These are phyloP conservation scores for Detonula confervacea DNA, from an alignment of 352 stramenopile species.

Conservation along the genomic window DNA sequence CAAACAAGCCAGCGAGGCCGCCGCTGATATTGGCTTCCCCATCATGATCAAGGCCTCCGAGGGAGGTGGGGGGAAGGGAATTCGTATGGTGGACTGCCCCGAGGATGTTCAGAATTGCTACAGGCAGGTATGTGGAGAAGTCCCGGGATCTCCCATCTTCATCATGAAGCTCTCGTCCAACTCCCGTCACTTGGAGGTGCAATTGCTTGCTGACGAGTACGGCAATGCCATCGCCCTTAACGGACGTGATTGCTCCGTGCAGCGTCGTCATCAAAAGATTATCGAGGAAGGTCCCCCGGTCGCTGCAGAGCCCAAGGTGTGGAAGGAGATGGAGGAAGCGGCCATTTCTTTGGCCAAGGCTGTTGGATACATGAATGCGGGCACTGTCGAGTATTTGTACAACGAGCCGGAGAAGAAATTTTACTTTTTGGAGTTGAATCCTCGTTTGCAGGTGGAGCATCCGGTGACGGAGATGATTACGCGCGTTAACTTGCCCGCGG, in stretches of 20 bases:
- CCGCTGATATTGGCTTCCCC: constrained; percentile 96
- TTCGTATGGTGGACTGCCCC: constrained; percentile 92
- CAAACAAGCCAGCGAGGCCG: constrained; percentile 92
- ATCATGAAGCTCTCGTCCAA: constrained; percentile 98
- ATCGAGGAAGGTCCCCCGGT: constrained; percentile 98
- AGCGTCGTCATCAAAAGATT: constrained; percentile 99
- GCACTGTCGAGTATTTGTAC: constrained; percentile 99
- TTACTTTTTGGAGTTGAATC: constrained; percentile 99
- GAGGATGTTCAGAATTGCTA: constrained; percentile 94
- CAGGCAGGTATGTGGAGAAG: constrained; percentile 97
- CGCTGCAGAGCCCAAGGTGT: constrained; percentile 92
- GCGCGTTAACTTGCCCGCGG: constrained; percentile 95
- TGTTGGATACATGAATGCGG: constrained; percentile 98
- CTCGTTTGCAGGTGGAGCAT: constrained; percentile 98
- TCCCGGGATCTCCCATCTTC: constrained; percentile 99
- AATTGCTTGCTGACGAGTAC: constrained; percentile 98
- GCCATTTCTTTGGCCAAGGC: constrained; percentile 97
- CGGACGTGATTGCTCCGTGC: constrained; percentile 98
- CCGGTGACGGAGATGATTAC: constrained; percentile 99
- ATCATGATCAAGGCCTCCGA: constrained; percentile 99
- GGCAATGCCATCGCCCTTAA: constrained; percentile 98
- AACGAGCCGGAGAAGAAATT: constrained; percentile 95
- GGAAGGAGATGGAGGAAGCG: constrained; percentile 97
- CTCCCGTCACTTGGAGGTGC: constrained; percentile 98
- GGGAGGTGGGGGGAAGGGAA: constrained; percentile 98